Evolutionary conservation across 495 filamentous ascomycete genomes (phyloP), one percentile per base, ranked within the genome.

Genomic region (Neurospora pannonica): DNA sequence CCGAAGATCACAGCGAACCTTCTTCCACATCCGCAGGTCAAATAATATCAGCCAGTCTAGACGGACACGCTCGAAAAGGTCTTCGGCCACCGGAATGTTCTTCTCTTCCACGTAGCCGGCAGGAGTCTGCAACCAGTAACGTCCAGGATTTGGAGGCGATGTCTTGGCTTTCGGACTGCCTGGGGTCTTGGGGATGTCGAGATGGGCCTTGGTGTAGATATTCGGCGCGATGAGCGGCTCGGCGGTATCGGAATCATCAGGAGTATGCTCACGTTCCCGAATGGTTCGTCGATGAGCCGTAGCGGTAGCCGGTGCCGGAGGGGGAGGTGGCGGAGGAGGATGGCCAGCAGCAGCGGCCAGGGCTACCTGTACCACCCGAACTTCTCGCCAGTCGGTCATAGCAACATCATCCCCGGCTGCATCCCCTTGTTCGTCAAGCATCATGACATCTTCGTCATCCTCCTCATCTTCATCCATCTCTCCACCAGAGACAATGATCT

Each of bases 31-130:
- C 71, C 96, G 85, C 46, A 99, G 84, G 79, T 99, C 96, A 81
- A 95, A 99, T n/a, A 99, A 87, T 54, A 99, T 92, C 81, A 98
- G 86, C 92, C 93, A 97, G 81, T 99, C 96, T 5, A 99, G 85
- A 39, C 96, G 92, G 13, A 98, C 91, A 34, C 96, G 91, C 77
- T 95, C 88, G 81, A 92, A 92, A 40, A 98, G 82, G 78, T 99
- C 92, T 78, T 98, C 97, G 72, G 95, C 89, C 2, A 89, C 81
- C 21, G 91, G 92, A 6, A 92, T 82, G 36, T 85, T 81, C 19
- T 88, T 85, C 19, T 87, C 86, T 38, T 86, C 85, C 43, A 82
- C 86, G 46, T 90, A 94, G 36, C 85, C 88, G 17, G 86, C 84
- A 2, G 96, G 94, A 37, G 90, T 93, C 73, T 93, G 90, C 40